A percentile compares a stretch with the other conserved stretches of the same genome.
These are phyloP conservation scores for Halenospora varia DNA, from an alignment of 495 filamentous ascomycete genomes.

Conservation along the genomic window DNA sequence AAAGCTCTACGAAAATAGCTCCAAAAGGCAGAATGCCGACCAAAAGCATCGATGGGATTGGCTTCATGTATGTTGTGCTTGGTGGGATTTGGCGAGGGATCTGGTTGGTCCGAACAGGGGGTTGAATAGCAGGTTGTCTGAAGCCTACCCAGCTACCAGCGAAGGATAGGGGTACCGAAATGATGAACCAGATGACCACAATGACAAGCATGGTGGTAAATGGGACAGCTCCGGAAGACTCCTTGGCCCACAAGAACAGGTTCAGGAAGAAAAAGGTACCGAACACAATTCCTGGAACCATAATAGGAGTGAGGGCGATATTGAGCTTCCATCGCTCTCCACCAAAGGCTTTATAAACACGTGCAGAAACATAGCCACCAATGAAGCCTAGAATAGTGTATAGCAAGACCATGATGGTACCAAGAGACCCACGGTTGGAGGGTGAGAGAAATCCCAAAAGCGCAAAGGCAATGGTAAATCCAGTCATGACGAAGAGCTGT, in stretches of 20 bases:
- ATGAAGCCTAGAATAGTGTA: slow-evolving; percentile 92
- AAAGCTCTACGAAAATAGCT: slow-evolving; percentile 95
- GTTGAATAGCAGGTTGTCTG: slow-evolving; percentile 54
- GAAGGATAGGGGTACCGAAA: slow-evolving; percentile 86
- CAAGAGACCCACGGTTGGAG: slow-evolving; percentile 88
- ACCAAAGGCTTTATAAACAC: slow-evolving; percentile 86
- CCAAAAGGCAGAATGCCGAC: slow-evolving; percentile 91
- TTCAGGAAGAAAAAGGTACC: slow-evolving; percentile 88
- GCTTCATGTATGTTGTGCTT: slow-evolving; percentile 71
- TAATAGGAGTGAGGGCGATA: slow-evolving; percentile 79
- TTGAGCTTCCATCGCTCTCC: slow-evolving; percentile 94
- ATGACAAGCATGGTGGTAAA: slow-evolving; percentile 96
- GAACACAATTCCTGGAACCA: slow-evolving; percentile 87
- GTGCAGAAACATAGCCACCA: slow-evolving; percentile 85
- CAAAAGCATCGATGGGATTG: slow-evolving; percentile 80
- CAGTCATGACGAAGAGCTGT: slow-evolving; percentile 96
- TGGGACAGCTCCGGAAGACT: slow-evolving; percentile 88
- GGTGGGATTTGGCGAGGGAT: slow-evolving; percentile 95
- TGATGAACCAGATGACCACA: slow-evolving; percentile 91
- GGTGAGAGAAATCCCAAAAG: slow-evolving; percentile 92
- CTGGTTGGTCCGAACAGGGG: slow-evolving; percentile 93
- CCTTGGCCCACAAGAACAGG: slow-evolving; percentile 89
- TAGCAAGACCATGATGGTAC: slow-evolving; percentile 84
- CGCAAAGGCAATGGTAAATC: slow-evolving; percentile 88
- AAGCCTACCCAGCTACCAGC: slow-evolving; percentile 93